These are phyloP conservation scores for Sarcodon sp. DNA, from an alignment of 768 basidiomycete genomes.

Conservation along the genomic window DNA sequence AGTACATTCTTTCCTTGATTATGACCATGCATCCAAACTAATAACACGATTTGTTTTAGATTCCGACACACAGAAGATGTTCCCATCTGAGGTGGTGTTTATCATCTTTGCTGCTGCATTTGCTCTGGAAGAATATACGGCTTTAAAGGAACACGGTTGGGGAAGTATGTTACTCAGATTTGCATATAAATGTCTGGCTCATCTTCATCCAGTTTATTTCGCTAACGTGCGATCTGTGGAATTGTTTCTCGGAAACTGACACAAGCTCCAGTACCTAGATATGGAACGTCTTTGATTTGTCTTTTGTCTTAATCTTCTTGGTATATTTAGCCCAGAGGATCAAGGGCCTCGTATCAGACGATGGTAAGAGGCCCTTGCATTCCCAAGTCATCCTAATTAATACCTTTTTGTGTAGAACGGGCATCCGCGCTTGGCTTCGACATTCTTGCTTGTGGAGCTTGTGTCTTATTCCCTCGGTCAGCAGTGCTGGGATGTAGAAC, in stretches of 20 bases:
- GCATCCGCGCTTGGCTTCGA: conserved; percentile 67
- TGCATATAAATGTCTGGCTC: neutral
- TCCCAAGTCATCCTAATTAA: neutral
- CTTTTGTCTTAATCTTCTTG: conserved; percentile 58
- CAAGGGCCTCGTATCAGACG: conserved; percentile 39
- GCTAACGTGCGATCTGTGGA: neutral
- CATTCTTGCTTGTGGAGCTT: conserved; percentile 72
- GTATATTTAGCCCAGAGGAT: conserved; percentile 54
- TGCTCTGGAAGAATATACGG: conserved; percentile 77
- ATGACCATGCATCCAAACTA: neutral
- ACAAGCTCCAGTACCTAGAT: conserved; percentile 30
- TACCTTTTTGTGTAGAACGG: conserved; percentile 16
- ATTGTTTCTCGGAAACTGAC: too few species aligned
- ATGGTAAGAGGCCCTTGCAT: conserved; percentile 26
- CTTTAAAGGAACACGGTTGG: conserved; percentile 82
- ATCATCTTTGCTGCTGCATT: conserved; percentile 70
- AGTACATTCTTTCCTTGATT: conserved; percentile 30
- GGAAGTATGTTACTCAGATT: conserved; percentile 38
- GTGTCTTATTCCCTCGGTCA: conserved; percentile 76
- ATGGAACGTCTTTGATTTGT: conserved; percentile 85
- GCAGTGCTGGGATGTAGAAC: neutral
- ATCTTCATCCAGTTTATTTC: neutral
- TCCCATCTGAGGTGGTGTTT: conserved; percentile 59
- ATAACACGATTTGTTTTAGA: conserved; percentile 23
- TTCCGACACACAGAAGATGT: conserved; percentile 36